Evolutionary conservation across 176 grass and related monocot genomes (phyloP), one percentile per base, ranked within the genome.

Genomic region (Miscanthus lutarioriparius): DNA sequence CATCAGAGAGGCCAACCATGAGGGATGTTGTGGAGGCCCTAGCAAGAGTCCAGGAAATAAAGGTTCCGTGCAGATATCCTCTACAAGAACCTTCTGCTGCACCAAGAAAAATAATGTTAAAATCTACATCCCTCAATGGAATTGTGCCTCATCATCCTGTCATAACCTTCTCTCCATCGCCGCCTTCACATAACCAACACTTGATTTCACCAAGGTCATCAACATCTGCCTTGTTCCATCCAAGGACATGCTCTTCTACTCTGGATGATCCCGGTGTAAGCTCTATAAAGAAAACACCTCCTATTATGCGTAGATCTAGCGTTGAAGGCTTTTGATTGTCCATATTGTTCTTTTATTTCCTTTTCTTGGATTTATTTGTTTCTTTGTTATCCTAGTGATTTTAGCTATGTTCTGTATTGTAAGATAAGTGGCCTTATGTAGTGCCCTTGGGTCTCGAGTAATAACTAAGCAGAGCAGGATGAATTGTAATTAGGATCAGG

Each of bases 261-360:
- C 75, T 93, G 38, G 95, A 95, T 68, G 89, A 95, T 44, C 78
- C 83, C 9, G 87, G 87, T 83, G 83, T 91, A 70, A 83, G 69
- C 84, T 86, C 79, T 70, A 73, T 71, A 11, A 98, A 87, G 79
- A 98, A 90, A 80, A 49, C 22, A 3, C 76, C 82, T 4, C 51
- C 74, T 49, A 82, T 89, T 19, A 40, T 87, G 35, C 87, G 48
- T 37, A 88, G 93, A 74, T 79, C 86, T 63, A 84, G 93, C 2
- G 90, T 95, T 1, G 90, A 95, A 87, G 93, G 93, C 44, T 99
- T 99, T 89, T 99, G 90, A 94, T 67, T 94, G 96, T 91, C 76
- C 84, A 94, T 99, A 94, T 82, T 22, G 17, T 64, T 39, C 37
- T 58, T 48, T 74, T 81, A 15, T 80, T 65, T 78, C 82, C 25